These are phyloP conservation scores for Hypsizygus ulmarius DNA, from an alignment of 1,284 basidiomycete genomes.

Conservation along the genomic window DNA sequence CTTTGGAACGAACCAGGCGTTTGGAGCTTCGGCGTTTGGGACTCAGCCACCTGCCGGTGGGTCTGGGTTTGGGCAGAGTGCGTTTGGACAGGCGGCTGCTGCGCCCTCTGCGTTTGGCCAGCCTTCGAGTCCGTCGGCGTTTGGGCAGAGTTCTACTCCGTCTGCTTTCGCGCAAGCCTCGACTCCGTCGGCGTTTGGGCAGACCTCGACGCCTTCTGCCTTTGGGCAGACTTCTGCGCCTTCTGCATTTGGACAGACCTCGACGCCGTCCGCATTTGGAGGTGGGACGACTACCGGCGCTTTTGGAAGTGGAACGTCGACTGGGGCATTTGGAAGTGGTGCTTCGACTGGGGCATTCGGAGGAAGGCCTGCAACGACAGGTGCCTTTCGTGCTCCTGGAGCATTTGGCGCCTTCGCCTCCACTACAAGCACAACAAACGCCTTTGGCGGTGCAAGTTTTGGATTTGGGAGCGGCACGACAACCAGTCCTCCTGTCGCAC, in stretches of 20 bases:
- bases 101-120: conserved; percentile 11
- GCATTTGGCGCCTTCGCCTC: conserved; percentile 22
- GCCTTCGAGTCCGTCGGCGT: conserved; percentile 18
- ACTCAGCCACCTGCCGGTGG: too few relatives aligned
- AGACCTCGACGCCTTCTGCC: conserved; percentile 16
- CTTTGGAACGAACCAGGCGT: too few relatives aligned
- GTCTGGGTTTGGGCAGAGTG: too few relatives aligned
- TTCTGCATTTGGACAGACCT: conserved; percentile 22
- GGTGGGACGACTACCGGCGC: conserved; percentile 18
- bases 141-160: conserved; percentile 22
- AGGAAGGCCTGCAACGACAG: conserved; percentile 3
- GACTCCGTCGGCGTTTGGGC: conserved; percentile 23
- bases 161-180: conserved; percentile 28
- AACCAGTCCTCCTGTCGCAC: conserved; percentile 15
- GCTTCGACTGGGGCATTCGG: conserved; percentile 12
- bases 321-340: conserved; percentile 6
- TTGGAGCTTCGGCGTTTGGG: too few relatives aligned
- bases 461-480: conserved; percentile 18
- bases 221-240: conserved; percentile 25
- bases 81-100: too few relatives aligned
- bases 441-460: conserved; percentile 28
- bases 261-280: conserved; percentile 21
- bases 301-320: conserved; percentile 12
- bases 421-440: conserved; percentile 18
- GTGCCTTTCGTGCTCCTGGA: conserved; percentile 9